Conservation (phyloP, 192 early-diverging fungal species). For the Linnemannia elongata region DNA sequence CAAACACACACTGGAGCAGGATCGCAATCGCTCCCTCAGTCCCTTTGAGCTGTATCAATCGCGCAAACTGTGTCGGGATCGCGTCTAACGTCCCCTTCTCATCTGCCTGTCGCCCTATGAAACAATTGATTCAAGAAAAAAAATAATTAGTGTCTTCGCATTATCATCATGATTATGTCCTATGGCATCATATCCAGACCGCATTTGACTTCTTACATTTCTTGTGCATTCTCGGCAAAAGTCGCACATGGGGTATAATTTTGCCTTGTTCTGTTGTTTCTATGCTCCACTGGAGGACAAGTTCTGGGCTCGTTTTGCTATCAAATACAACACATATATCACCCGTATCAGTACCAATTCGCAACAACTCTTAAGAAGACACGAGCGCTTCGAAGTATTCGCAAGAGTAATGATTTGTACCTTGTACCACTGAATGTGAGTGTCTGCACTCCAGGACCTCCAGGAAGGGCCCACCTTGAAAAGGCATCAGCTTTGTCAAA, state of each 20-base stretch:
- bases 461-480: neutral
- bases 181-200: neutral
- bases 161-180: neutral
- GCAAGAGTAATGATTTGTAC: neutral
- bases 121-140: neutral
- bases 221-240: conserved; percentile 42
- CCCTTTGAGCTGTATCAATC: conserved; percentile 44
- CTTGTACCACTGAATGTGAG: conserved; percentile 31
- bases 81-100: conserved; percentile 37
- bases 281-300: conserved; percentile 40
- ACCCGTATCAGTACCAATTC: neutral
- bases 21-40: conserved; percentile 34
- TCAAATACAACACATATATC: conserved; percentile 6
- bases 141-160: neutral
- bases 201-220: conserved; percentile 31
- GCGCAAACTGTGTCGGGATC: conserved; percentile 44
- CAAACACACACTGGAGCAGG: conserved; percentile 41
- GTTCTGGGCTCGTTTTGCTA: conserved; percentile 39
- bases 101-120: conserved; percentile 44
- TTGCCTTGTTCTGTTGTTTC: conserved; percentile 24
- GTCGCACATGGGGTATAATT: conserved; percentile 28
- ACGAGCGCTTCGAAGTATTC: neutral
- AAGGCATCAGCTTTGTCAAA: neutral
- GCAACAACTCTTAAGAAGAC: too few species aligned
- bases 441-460: conserved; percentile 38